Conservation (phyloP, 306 rosid genomes). For the Cucurbita argyrosperma region DNA sequence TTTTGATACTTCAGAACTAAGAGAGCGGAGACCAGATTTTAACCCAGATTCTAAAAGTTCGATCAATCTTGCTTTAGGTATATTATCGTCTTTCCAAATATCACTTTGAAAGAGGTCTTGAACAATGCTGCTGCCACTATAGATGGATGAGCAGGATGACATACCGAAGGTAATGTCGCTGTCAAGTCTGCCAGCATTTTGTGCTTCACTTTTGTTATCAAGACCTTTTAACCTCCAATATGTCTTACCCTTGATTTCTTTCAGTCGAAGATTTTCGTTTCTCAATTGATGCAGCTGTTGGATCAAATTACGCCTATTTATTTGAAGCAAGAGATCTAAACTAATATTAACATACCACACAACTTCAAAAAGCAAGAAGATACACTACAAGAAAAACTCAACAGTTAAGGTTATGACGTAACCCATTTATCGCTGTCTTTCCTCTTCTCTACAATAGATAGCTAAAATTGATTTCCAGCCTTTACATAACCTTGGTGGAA, state of each 20-base stretch:
- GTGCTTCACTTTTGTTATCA: slow-evolving; percentile 12
- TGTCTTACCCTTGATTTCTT: slow-evolving; percentile 41
- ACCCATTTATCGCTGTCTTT: background rate
- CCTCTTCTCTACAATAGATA: background rate
- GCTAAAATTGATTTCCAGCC: background rate
- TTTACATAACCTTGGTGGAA: background rate
- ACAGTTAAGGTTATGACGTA: background rate
- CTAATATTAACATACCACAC: background rate
- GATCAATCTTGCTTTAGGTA: slow-evolving; percentile 20
- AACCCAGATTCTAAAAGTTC: slow-evolving; percentile 4
- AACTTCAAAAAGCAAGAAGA: background rate
- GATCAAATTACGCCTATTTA: background rate
- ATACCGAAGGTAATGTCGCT: background rate
- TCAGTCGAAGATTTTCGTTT: slow-evolving; percentile 39
- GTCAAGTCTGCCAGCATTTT: slow-evolving; percentile 10
- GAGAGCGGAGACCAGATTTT: background rate
- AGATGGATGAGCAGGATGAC: slow-evolving; percentile 26
- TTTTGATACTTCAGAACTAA: background rate
- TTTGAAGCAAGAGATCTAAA: background rate
- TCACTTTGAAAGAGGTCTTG: slow-evolving; percentile 23
- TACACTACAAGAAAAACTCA: background rate
- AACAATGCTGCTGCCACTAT: slow-evolving; percentile 12
- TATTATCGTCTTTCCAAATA: slow-evolving; percentile 22
- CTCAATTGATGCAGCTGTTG: slow-evolving; percentile 41
- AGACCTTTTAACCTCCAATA: slow-evolving; percentile 31